phyloP scores from a whole-genome alignment of 2,329 filamentous ascomycete genomes.

The Xylariales sp. region DNA sequence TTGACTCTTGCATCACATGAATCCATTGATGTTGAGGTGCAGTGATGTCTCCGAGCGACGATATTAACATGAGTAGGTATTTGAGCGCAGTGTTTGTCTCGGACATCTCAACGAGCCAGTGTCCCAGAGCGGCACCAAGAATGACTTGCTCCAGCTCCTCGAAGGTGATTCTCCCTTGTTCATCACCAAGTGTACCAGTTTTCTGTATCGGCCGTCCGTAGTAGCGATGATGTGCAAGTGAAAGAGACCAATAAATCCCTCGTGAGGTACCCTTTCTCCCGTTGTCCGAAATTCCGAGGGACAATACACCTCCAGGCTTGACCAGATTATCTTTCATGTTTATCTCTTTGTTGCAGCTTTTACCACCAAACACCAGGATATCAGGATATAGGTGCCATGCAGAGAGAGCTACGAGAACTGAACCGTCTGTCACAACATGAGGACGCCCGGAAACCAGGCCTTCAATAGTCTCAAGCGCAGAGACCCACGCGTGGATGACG shows the following conservation, averaged over 20 bases:
- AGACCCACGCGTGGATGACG: constrained; percentile 9
- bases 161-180: constrained; percentile 7
- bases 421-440: constrained; percentile 7
- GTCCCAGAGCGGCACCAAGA: too few species aligned
- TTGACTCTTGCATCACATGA: too few species aligned
- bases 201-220: constrained; percentile 7
- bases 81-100: too few species aligned
- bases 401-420: constrained; percentile 9
- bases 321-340: constrained; percentile 9
- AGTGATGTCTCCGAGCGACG: too few species aligned
- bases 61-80: too few species aligned
- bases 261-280: background rate
- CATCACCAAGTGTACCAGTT: constrained; percentile 1
- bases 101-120: too few species aligned
- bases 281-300: constrained; percentile 7
- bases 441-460: constrained; percentile 9
- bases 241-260: constrained; percentile 12
- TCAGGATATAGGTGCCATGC: constrained; percentile 14
- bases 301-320: constrained; percentile 8
- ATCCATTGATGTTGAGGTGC: too few species aligned
- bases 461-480: constrained; percentile 7
- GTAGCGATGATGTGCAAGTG: constrained; percentile 11
- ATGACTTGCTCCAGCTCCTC: constrained; percentile 9
- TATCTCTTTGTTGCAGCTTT: background rate
- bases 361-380: constrained; percentile 7